Conservation (phyloP, 345 rosid species). For the Salix suchowensis region DNA sequence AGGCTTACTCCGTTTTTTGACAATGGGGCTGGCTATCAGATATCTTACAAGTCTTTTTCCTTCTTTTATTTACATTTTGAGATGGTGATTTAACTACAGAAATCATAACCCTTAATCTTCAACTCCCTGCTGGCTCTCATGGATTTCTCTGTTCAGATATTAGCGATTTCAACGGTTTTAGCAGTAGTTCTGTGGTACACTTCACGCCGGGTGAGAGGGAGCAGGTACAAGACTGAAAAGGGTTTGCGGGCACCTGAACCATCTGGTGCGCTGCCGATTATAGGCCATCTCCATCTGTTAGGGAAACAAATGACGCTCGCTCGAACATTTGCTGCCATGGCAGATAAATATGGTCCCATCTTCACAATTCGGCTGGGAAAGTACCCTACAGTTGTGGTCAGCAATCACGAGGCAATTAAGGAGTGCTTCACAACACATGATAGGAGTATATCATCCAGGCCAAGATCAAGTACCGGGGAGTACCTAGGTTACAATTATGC, state of each 20-base stretch:
- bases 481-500: conserved; percentile 19
- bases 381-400: conserved; percentile 14
- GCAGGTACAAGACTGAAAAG: not conserved
- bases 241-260: conserved; percentile 12
- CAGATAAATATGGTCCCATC: conserved; percentile 23
- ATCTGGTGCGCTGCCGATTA: conserved; percentile 10
- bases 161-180: conserved; percentile 2
- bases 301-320: conserved; percentile 20
- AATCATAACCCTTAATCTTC: not conserved
- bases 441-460: conserved; percentile 11
- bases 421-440: conserved; percentile 25
- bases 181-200: conserved; percentile 1
- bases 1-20: too few relatives aligned
- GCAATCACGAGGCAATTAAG: not conserved
- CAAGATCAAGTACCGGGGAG: conserved; percentile 20
- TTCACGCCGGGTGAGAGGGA: not conserved
- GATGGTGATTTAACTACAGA: too few relatives aligned
- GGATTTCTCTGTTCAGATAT: not conserved
- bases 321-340: conserved; percentile 17
- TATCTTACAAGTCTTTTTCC: too few relatives aligned
- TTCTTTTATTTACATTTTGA: too few relatives aligned
- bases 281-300: conserved; percentile 23
- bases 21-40: too few relatives aligned
- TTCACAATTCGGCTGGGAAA: conserved; percentile 23
- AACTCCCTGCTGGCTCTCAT: not conserved